Percentiles rank a stretch among this genome's conserved stretches.
phyloP scores from a whole-genome alignment of 2,329 filamentous ascomycete species.

The Emmonsiellopsis sp. region DNA sequence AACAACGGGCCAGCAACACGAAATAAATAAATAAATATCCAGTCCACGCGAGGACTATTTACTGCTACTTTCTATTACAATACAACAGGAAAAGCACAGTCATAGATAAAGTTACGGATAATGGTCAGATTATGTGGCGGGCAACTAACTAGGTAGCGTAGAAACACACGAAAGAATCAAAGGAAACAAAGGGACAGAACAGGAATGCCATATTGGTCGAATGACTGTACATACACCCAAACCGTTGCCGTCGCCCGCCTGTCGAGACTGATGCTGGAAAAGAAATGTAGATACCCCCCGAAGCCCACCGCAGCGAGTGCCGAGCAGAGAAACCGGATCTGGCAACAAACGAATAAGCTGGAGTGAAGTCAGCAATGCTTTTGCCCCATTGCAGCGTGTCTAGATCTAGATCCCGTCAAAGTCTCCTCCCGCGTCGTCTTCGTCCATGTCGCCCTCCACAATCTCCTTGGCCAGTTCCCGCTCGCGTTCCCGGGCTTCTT shows the following conservation, averaged over 20 bases:
- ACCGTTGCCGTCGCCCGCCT: not conserved
- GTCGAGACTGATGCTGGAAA: not conserved
- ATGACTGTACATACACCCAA: constrained; percentile 18
- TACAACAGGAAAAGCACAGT: no score
- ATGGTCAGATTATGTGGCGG: no score
- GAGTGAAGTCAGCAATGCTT: not conserved
- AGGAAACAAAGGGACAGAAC: constrained; percentile 4
- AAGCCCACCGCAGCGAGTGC: not conserved
- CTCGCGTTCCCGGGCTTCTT: constrained; percentile 94
- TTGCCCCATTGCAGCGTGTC: constrained; percentile 5
- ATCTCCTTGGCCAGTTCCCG: constrained; percentile 98
- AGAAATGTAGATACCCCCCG: not conserved
- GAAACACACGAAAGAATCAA: constrained; percentile 3
- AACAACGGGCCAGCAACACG: not conserved
- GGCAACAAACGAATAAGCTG: not conserved
- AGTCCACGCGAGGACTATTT: no score
- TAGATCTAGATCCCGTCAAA: constrained; percentile 78
- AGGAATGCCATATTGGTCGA: constrained; percentile 11
- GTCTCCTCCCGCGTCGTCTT: constrained; percentile 89
- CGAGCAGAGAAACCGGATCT: not conserved
- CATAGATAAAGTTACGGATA: no score
- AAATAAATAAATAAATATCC: not conserved
- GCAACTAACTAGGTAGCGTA: not conserved
- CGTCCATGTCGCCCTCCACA: constrained; percentile 91
- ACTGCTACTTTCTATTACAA: no score